Percentiles rank a stretch among this genome's conserved stretches.
These are phyloP conservation scores for Diversispora eburnea DNA, from an alignment of 192 early-diverging fungal species.

Conservation along the genomic window DNA sequence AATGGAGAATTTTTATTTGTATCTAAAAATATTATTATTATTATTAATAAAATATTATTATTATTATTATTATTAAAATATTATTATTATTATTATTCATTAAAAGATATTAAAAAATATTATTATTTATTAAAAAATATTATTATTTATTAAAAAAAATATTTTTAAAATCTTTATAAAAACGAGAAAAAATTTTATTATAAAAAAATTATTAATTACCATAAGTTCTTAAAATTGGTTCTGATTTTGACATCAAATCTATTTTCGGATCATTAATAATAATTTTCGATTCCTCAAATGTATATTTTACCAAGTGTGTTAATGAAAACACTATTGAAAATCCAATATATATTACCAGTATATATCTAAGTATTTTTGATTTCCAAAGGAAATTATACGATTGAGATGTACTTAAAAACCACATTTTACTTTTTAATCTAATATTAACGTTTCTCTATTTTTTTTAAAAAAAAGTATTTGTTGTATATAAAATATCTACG, in stretches of 20 bases:
- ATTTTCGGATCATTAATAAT: neutral
- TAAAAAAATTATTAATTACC: conserved; percentile 1
- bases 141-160: neutral
- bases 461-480: too few relatives aligned
- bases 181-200: neutral
- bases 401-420: neutral
- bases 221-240: neutral
- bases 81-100: neutral
- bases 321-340: conserved; percentile 11
- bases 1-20: conserved; percentile 14
- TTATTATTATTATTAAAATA: neutral
- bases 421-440: neutral
- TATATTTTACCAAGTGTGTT: neutral
- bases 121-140: neutral
- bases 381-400: neutral
- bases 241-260: neutral
- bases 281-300: neutral
- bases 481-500: too few relatives aligned
- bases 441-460: too few relatives aligned
- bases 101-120: too few relatives aligned
- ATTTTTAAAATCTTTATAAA: neutral
- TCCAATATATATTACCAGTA: neutral
- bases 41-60: too few relatives aligned
- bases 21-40: neutral
- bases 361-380: conserved; percentile 12